phyloP scores from a whole-genome alignment of 1,139 yeast genomes.

The Wickerhamomyces sp. region DNA sequence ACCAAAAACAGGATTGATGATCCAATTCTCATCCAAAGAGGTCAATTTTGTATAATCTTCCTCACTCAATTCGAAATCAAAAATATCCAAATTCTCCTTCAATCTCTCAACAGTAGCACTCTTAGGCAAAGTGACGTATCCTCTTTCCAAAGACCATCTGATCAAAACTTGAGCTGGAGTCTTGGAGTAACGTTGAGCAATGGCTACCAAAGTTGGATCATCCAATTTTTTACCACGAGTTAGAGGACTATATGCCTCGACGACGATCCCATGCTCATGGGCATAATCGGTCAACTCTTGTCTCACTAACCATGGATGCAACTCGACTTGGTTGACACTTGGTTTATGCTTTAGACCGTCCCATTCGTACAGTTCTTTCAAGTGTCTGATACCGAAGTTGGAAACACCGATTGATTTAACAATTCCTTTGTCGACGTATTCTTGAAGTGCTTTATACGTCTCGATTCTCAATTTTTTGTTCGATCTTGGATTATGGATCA shows the following conservation, averaged over 20 bases:
- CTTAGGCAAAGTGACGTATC: slow-evolving; percentile 67
- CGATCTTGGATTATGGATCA: slow-evolving; percentile 58
- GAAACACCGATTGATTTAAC: slow-evolving; percentile 65
- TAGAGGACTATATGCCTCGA: slow-evolving; percentile 71
- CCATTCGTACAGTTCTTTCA: slow-evolving; percentile 54
- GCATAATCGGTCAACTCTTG: slow-evolving; percentile 55
- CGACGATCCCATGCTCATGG: slow-evolving; percentile 40
- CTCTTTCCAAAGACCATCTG: slow-evolving; percentile 52
- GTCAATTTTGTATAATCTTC: slow-evolving; percentile 27
- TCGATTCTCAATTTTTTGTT: slow-evolving; percentile 46
- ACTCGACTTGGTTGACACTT: slow-evolving; percentile 63
- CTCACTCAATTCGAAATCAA: slow-evolving; percentile 39
- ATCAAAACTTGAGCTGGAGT: slow-evolving; percentile 38
- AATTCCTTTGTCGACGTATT: slow-evolving; percentile 51
- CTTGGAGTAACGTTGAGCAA: slow-evolving; percentile 32
- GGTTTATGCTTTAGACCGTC: slow-evolving; percentile 47
- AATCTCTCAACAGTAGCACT: slow-evolving; percentile 49
- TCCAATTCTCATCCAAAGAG: slow-evolving; percentile 12
- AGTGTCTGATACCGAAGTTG: slow-evolving; percentile 58
- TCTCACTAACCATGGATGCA: slow-evolving; percentile 74
- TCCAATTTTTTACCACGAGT: slow-evolving; percentile 52
- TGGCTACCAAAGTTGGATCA: slow-evolving; percentile 40
- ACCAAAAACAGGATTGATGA: slow-evolving; percentile 7
- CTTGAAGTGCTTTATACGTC: slow-evolving; percentile 60
- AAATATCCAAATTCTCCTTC: slow-evolving; percentile 38